Conservation (phyloP, 23 red algal genomes). For the Cyanidioschyzon merolae region DNA sequence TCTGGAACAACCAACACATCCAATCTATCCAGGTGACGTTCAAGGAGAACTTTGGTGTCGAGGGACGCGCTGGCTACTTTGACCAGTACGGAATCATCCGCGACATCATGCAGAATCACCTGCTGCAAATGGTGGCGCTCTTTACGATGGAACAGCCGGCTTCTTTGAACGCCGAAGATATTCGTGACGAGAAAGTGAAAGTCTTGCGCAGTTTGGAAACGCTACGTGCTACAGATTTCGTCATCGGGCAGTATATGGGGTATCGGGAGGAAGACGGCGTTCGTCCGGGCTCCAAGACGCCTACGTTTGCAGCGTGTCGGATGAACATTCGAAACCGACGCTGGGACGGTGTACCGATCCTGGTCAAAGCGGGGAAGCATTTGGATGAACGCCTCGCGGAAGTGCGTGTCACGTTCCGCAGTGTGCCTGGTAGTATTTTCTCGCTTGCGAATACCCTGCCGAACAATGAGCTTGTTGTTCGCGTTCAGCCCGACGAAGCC, state of each 20-base stretch:
- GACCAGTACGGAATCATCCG: conserved; percentile 84
- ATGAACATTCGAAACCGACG: conserved; percentile 71
- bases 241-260: conserved; percentile 72
- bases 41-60: conserved; percentile 81
- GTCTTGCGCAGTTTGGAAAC: conserved; percentile 46
- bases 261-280: conserved; percentile 81
- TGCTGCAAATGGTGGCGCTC: conserved; percentile 77
- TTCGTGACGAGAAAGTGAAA: conserved; percentile 86
- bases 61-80: conserved; percentile 94
- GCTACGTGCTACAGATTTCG: conserved; percentile 55
- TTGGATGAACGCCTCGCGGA: conserved; percentile 82
- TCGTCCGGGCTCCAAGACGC: conserved; percentile 40
- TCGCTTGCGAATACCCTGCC: conserved; percentile 5
- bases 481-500: conserved; percentile 88
- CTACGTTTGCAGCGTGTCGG: conserved; percentile 88
- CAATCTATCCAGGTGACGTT: conserved; percentile 78
- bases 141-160: conserved; percentile 83
- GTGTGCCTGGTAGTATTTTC: conserved; percentile 50
- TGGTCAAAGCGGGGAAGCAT: conserved; percentile 87
- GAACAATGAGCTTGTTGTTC: conserved; percentile 76
- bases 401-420: conserved; percentile 72
- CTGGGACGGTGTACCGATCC: conserved; percentile 85
- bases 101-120: conserved; percentile 99
- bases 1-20: conserved; percentile 86
- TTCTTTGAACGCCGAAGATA: conserved; percentile 71